phyloP scores from a whole-genome alignment of 768 basidiomycete species.

The Calocybe gangraenosa region DNA sequence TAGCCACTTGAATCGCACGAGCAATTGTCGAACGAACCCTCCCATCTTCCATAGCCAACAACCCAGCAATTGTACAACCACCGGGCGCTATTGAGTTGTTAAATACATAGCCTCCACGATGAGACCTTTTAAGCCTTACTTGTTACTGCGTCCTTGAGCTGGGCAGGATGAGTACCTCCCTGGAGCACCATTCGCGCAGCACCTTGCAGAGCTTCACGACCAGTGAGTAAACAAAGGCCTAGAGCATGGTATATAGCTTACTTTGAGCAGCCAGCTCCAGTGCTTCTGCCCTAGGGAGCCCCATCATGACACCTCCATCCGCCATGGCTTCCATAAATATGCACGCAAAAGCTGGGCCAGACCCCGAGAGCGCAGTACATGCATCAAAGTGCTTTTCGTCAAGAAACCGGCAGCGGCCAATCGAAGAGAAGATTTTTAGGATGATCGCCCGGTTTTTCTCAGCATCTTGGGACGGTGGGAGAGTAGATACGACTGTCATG shows the following conservation, averaged over 20 bases:
- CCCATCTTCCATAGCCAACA: slow-evolving; percentile 93
- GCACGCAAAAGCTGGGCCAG: slow-evolving; percentile 95
- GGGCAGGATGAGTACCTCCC: slow-evolving; percentile 87
- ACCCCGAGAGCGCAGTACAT: slow-evolving; percentile 93
- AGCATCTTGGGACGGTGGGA: slow-evolving; percentile 48
- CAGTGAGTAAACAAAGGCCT: slow-evolving; percentile 2
- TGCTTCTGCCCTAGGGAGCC: slow-evolving; percentile 88
- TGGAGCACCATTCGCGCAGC: slow-evolving; percentile 94
- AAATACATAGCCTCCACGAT: neutral
- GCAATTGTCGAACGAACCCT: slow-evolving; percentile 92
- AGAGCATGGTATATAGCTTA: slow-evolving; percentile 32
- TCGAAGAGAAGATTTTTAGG: slow-evolving; percentile 93
- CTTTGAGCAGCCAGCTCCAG: slow-evolving; percentile 95
- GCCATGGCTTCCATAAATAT: slow-evolving; percentile 98
- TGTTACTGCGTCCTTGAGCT: slow-evolving; percentile 95
- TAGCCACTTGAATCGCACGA: slow-evolving; percentile 89
- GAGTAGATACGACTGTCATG: slow-evolving; percentile 89
- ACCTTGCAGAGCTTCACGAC: slow-evolving; percentile 80
- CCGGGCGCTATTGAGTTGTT: slow-evolving; percentile 68
- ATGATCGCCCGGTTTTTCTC: slow-evolving; percentile 69
- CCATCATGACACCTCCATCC: slow-evolving; percentile 99
- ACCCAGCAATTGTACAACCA: slow-evolving; percentile 97
- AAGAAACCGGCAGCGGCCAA: slow-evolving; percentile 92
- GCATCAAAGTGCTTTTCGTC: slow-evolving; percentile 99
- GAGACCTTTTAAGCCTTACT: slow-evolving; percentile 50